A percentile compares a stretch with the other conserved stretches of the same genome.
These are phyloP conservation scores for Fusarium graminum DNA, from an alignment of 2,329 filamentous ascomycete genomes.

Conservation along the genomic window DNA sequence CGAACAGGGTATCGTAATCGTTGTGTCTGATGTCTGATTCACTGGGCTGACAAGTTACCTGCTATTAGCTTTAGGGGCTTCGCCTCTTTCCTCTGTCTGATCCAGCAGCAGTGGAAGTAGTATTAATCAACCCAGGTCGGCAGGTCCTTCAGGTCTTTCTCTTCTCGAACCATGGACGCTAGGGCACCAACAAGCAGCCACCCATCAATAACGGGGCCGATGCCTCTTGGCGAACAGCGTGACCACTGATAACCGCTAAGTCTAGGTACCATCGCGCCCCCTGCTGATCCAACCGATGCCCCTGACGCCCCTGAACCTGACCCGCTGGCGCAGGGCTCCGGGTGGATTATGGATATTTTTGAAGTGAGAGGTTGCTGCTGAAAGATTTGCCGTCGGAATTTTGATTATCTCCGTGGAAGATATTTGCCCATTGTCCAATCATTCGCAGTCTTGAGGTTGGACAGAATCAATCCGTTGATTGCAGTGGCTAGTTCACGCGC, in stretches of 20 bases:
- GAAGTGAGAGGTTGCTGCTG: slow-evolving; percentile 10
- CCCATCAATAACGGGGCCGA: slow-evolving; percentile 35
- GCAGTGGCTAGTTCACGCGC: slow-evolving; percentile 8
- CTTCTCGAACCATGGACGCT: background rate
- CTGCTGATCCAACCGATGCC: slow-evolving; percentile 20
- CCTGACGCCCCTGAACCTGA: slow-evolving; percentile 21
- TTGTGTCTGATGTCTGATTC: slow-evolving; percentile 7
- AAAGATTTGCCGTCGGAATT: slow-evolving; percentile 3
- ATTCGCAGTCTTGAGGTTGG: background rate
- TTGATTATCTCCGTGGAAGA: slow-evolving; percentile 8
- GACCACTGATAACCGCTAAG: slow-evolving; percentile 42
- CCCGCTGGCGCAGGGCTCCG: slow-evolving; percentile 10
- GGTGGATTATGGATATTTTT: slow-evolving; percentile 17
- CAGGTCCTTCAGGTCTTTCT: background rate
- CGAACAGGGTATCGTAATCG: background rate
- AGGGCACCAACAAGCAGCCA: slow-evolving; percentile 10
- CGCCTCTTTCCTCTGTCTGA: slow-evolving; percentile 32
- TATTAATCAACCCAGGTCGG: slow-evolving; percentile 2
- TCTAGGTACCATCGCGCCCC: slow-evolving; percentile 40
- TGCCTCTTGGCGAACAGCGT: slow-evolving; percentile 29
- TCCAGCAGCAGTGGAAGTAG: slow-evolving; percentile 4
- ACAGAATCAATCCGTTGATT: slow-evolving; percentile 7
- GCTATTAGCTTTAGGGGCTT: slow-evolving; percentile 25
- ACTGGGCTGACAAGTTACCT: slow-evolving; percentile 12
- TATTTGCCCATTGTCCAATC: slow-evolving; percentile 21